Evolutionary conservation across 768 basidiomycete genomes (phyloP).

Genomic region (Leccinum aurantiacum): DNA sequence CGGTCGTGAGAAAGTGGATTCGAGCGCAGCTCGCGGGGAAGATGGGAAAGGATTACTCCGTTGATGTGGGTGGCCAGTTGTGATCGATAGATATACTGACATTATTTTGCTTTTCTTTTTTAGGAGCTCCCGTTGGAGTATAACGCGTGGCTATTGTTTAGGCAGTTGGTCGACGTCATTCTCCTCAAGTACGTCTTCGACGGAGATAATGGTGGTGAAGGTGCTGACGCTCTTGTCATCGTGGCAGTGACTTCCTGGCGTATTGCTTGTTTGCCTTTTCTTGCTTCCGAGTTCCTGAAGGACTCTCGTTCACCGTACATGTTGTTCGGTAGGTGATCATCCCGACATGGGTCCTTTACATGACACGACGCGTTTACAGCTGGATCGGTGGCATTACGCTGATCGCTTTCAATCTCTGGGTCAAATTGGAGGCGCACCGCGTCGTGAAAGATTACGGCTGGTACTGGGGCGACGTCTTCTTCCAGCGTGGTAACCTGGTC

Average conservation of each 20-base stretch:
- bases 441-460: conserved; percentile 98
- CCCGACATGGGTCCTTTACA: not conserved
- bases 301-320: conserved; percentile 71
- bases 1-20: conserved; percentile 77
- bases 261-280: conserved; percentile 96
- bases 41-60: conserved; percentile 93
- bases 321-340: conserved; percentile 62
- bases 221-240: conserved; percentile 4
- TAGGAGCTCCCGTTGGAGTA: conserved; percentile 91
- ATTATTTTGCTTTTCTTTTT: conserved; percentile 16
- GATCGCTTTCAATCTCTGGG: conserved; percentile 96
- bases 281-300: conserved; percentile 83
- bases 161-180: conserved; percentile 94
- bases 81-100: conserved; percentile 44
- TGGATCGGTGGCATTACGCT: conserved; percentile 86
- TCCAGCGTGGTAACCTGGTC: conserved; percentile 88
- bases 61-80: conserved; percentile 61
- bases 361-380: conserved; percentile 36
- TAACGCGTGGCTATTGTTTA: conserved; percentile 95
- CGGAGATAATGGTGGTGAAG: conserved; percentile 38
- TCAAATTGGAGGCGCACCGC: conserved; percentile 96
- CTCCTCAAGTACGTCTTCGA: conserved; percentile 76
- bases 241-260: conserved; percentile 81
- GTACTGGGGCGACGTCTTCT: conserved; percentile 96
- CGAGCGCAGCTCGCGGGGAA: conserved; percentile 82